Percentiles rank a stretch among this genome's conserved stretches.
Evolutionary conservation across 768 basidiomycete genomes (phyloP).

Genomic region (Royoungia palumana): DNA sequence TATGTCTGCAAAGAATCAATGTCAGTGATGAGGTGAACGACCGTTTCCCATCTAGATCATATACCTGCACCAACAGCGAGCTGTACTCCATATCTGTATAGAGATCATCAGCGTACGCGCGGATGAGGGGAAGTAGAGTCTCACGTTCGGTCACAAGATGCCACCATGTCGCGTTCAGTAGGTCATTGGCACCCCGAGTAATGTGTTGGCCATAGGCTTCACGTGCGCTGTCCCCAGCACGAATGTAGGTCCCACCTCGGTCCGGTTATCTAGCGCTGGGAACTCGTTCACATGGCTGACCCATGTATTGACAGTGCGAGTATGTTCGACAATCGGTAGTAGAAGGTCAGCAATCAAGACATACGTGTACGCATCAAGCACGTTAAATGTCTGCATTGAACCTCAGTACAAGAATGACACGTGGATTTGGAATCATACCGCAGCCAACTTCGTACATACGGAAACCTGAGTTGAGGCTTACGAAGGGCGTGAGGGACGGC

Average conservation of each 20-base stretch:
- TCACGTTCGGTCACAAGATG: constrained; percentile 68
- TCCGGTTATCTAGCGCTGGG: constrained; percentile 53
- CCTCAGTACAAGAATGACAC: background rate
- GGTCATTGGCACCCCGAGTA: too few relatives aligned
- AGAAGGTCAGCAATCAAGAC: constrained; percentile 16
- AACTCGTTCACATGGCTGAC: constrained; percentile 57
- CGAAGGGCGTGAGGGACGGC: constrained; percentile 64
- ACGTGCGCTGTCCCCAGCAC: constrained; percentile 60
- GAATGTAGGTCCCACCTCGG: constrained; percentile 55
- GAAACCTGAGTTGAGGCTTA: constrained; percentile 74
- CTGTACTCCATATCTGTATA: constrained; percentile 24
- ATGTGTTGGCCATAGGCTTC: constrained; percentile 54
- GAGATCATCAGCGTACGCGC: background rate
- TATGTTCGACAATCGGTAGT: background rate
- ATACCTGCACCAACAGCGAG: constrained; percentile 21
- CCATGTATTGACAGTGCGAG: constrained; percentile 43
- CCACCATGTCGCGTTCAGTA: too few relatives aligned
- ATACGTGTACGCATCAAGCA: constrained; percentile 72
- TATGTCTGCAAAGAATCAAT: constrained; percentile 41
- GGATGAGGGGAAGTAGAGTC: constrained; percentile 10
- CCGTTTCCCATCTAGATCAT: background rate
- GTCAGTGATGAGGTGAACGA: background rate
- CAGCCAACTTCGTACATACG: constrained; percentile 41
- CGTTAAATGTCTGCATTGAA: constrained; percentile 59
- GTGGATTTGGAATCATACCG: constrained; percentile 13